A percentile compares a stretch with the other conserved stretches of the same genome.
phyloP scores from a whole-genome alignment of 768 basidiomycete species.

The Phlebiopsis flavidoalba region DNA sequence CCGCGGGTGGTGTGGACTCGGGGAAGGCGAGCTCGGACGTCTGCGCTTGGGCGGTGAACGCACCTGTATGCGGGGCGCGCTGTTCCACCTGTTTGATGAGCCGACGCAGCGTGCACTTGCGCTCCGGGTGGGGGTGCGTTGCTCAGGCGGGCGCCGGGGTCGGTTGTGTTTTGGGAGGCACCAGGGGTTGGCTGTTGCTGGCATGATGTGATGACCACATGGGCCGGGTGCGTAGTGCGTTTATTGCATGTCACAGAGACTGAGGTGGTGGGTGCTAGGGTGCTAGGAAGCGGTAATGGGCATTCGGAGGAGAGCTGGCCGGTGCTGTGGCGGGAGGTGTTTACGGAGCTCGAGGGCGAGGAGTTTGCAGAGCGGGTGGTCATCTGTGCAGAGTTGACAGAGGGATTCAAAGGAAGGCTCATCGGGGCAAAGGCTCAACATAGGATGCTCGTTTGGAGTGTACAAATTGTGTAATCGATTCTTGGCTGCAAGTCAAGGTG shows the following conservation, averaged over 20 bases:
- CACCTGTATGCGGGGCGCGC: slow-evolving; percentile 26
- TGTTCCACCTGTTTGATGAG: slow-evolving; percentile 33
- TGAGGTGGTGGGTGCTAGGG: not conserved
- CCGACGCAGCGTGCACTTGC: slow-evolving; percentile 28
- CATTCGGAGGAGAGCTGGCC: slow-evolving; percentile 28
- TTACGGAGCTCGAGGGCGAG: slow-evolving; percentile 19
- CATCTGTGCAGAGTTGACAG: slow-evolving; percentile 16
- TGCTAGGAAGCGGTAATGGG: slow-evolving; percentile 22
- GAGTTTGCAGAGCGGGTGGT: slow-evolving; percentile 17
- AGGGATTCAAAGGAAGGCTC: slow-evolving; percentile 8
- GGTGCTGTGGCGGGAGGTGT: slow-evolving; percentile 24
- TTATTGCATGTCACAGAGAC: not conserved
- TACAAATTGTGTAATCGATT: slow-evolving; percentile 20
- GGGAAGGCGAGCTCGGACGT: slow-evolving; percentile 15
- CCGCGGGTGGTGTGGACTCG: too few species aligned
- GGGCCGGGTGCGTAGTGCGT: slow-evolving; percentile 12
- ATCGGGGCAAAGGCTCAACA: not conserved
- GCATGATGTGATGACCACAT: slow-evolving; percentile 25
- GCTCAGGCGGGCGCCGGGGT: too few species aligned
- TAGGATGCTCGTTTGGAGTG: slow-evolving; percentile 24
- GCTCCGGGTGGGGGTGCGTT: slow-evolving; percentile 20
- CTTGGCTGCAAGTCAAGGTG: too few species aligned
- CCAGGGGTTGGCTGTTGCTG: slow-evolving; percentile 20
- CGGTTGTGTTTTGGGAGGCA: slow-evolving; percentile 26
- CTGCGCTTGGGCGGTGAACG: slow-evolving; percentile 22